Evolutionary conservation across 345 rosid species (phyloP), one percentile per base, ranked within the genome.

Genomic region (Ceriops decandra): DNA sequence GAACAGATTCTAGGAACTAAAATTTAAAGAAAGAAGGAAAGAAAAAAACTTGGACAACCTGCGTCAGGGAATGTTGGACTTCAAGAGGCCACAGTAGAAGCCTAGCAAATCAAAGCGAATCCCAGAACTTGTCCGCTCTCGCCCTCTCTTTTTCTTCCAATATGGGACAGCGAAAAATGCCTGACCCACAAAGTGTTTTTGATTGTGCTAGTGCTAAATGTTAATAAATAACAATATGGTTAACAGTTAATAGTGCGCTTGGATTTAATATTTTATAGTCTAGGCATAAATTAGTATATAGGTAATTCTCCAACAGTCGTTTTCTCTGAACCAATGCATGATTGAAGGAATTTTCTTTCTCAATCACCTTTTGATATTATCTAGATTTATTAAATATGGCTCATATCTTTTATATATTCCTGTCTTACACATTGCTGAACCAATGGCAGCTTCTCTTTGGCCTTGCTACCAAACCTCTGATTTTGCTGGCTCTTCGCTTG

Each of bases 31-130:
- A 24, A 13, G 49, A 61, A 53, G 31, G 5, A 30, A 4, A 30
- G 4, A 62, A 71, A 33, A 33, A 62, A 71, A 24, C 26, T 24
- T 69, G 77, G 72, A 72, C 76, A 57, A 53, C 72, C 49, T 42
- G 49, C 49, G 76, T 70, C 31, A 76, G 76, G 70, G 87, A 83
- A 79, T 85, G 89, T 83, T 76, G 85, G 89, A 79, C 81, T 82
- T 85, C 75, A 53, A 27, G 46, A 72, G 69, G 66, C 66, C 77
- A 82, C 73, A 59, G 78, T 68, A 51, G 66, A 68, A 74, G 69
- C 56, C 67, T 69, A 49, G 64, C 77, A 72, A 72, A 73, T 60
- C 75, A 58, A 73, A 60, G 78, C 72, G 65, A 64, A 80, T 69
- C 77, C 68, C 62, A 57, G 51, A 21, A 32, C 64, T 52, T 70